Base-by-base conservation (phyloP, 164 flowering plant species). In the Cinnamomum chago region DNA sequence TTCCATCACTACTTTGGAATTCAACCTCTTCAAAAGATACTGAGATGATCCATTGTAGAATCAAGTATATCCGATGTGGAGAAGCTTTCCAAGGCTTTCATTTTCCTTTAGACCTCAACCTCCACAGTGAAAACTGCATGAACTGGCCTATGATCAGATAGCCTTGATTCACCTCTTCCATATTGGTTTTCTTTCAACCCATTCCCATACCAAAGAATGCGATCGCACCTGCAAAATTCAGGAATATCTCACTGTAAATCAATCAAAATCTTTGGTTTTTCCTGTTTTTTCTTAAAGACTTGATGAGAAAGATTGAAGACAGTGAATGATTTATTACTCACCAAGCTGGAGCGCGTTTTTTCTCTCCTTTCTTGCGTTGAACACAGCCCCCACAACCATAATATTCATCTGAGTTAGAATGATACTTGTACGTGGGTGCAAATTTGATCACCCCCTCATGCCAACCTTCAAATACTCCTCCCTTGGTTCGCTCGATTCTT, bases 291-390 rank as follows among this genome's bases (percentile, higher is more conserved):
- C 64, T 23, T 17, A 12, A 12, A 30, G 35, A 10, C 3, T 40
- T 40, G 11, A 30, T 30, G 35, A 30, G 35, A 30, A 30, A 30
- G 47, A 40, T 5, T 40, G 11, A 40, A 40, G 47, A 40, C 47
- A 9, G 47, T 40, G 47, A 40, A 40, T 40, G 47, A 40, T 40
- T 40, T 40, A 25, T 23, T 23, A 50, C 51, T 66, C 88, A 92
- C 98, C 96, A 90, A 72, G 96, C 96, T 15, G 96, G 96, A 74
- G 96, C 88, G 64, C 96, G 83, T 76, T 81, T 89, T 83, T 93
- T 93, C 76, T 93, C 92, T 68, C 90, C 88, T 60, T 85, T 74
- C 83, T 81, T 85, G 69, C 75, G 68, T 35, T 85, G 85, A 40
- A 79, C 73, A 30, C 84, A 85, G 23, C 94, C 98, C 17, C 90